These are phyloP conservation scores for Pyrenophora seminiperda DNA, from an alignment of 2,329 filamentous ascomycete species.

Conservation along the genomic window DNA sequence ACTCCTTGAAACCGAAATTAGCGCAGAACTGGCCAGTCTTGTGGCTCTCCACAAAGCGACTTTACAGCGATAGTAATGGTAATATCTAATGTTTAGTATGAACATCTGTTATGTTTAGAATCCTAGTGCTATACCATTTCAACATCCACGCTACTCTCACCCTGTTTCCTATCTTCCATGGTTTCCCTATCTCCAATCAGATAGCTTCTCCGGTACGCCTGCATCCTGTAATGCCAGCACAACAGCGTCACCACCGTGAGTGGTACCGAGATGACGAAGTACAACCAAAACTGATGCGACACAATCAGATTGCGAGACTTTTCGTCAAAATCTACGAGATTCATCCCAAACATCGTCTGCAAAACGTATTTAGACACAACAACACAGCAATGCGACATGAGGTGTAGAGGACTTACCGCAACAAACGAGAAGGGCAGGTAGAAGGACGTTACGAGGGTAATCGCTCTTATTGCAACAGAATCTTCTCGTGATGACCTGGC, in stretches of 20 bases:
- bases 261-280: background rate
- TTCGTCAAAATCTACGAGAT: background rate
- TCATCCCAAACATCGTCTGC: background rate
- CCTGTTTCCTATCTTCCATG: rapidly evolving
- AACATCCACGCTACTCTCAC: background rate
- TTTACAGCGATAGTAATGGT: too few species aligned
- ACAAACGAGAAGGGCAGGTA: background rate
- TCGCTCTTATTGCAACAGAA: background rate
- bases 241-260: background rate
- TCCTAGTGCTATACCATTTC: background rate
- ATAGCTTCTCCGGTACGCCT: background rate
- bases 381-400: too few species aligned
- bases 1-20: too few species aligned
- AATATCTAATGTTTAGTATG: too few species aligned
- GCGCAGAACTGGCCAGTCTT: too few species aligned
- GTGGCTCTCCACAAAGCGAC: too few species aligned
- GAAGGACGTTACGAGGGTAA: background rate
- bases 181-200: rapidly evolving
- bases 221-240: background rate
- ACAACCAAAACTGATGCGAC: background rate
- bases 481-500: background rate
- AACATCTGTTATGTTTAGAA: too few species aligned
- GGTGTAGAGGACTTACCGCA: background rate
- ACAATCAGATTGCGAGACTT: background rate
- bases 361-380: too few species aligned